A percentile compares a stretch with the other conserved stretches of the same genome.
Evolutionary conservation across 2,329 filamentous ascomycete genomes (phyloP).

Genomic region (Nakataea oryzae): DNA sequence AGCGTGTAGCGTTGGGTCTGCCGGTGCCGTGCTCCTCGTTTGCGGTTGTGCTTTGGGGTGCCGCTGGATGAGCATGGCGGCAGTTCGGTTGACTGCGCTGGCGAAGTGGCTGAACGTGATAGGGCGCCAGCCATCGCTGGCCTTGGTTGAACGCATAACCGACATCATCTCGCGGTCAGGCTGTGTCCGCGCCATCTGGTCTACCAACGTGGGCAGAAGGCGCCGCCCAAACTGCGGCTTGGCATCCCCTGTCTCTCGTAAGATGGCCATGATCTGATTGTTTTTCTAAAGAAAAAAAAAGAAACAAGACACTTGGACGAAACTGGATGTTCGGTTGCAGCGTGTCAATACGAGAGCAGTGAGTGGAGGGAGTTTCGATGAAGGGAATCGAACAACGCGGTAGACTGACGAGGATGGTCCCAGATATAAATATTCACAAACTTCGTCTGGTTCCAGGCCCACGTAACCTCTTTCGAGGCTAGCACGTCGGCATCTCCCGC

Average conservation of each 20-base stretch:
- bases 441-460: no score
- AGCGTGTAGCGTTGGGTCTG: not conserved
- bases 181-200: constrained; percentile 3
- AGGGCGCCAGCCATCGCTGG: constrained; percentile 3
- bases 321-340: no score
- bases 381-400: no score
- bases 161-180: constrained; percentile 1
- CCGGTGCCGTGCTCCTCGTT: not conserved
- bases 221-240: not conserved
- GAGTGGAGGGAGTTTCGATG: no score
- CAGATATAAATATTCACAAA: no score
- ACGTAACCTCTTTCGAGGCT: no score
- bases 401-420: no score
- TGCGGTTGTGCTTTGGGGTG: not conserved
- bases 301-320: no score
- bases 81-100: constrained; percentile 10
- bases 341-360: no score
- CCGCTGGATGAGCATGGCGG: not conserved
- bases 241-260: not conserved
- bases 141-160: constrained; percentile 4
- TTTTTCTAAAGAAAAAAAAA: no score
- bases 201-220: constrained; percentile 6
- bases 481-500: no score
- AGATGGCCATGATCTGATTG: not conserved
- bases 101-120: constrained; percentile 6